phyloP scores from a whole-genome alignment of 805 yeast genomes.

The Wickerhamiella qilinensis region DNA sequence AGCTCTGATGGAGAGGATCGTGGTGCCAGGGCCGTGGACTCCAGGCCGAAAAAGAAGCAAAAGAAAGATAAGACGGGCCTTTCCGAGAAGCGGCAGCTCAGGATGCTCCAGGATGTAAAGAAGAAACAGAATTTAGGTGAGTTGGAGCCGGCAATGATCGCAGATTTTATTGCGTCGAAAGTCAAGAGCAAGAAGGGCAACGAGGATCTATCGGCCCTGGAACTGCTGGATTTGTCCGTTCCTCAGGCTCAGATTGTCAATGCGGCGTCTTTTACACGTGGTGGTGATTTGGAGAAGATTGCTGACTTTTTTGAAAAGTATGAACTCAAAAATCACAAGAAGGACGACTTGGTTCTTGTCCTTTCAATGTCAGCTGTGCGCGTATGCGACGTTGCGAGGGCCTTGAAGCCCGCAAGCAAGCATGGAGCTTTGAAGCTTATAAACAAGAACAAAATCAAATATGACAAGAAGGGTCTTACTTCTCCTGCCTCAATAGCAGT shows the following conservation, averaged over 20 bases:
- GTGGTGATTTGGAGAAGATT: constrained; percentile 40
- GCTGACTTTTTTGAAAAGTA: constrained; percentile 34
- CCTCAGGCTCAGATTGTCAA: constrained; percentile 43
- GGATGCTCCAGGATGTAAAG: constrained; percentile 20
- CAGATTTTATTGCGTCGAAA: constrained; percentile 48
- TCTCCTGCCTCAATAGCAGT: constrained; percentile 33
- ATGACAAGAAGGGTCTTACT: constrained; percentile 36
- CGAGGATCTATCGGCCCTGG: constrained; percentile 58
- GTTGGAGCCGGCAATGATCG: constrained; percentile 41
- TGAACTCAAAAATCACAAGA: constrained; percentile 20
- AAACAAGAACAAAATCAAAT: constrained; percentile 53
- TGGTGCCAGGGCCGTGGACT: constrained; percentile 8
- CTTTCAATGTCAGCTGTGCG: constrained; percentile 67
- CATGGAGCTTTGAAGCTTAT: constrained; percentile 49
- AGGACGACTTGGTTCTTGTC: constrained; percentile 33
- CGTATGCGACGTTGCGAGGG: constrained; percentile 71
- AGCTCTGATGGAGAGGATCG: constrained; percentile 14
- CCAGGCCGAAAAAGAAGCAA: constrained; percentile 9
- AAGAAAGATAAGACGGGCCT: constrained; percentile 14
- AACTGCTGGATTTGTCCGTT: constrained; percentile 48
- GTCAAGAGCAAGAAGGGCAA: constrained; percentile 34
- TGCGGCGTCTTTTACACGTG: constrained; percentile 39
- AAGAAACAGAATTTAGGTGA: constrained; percentile 40
- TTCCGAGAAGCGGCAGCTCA: constrained; percentile 10
- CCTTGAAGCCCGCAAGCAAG: constrained; percentile 26